These are phyloP conservation scores for Penicillium pancosmium DNA, from an alignment of 495 filamentous ascomycete species.

Conservation along the genomic window DNA sequence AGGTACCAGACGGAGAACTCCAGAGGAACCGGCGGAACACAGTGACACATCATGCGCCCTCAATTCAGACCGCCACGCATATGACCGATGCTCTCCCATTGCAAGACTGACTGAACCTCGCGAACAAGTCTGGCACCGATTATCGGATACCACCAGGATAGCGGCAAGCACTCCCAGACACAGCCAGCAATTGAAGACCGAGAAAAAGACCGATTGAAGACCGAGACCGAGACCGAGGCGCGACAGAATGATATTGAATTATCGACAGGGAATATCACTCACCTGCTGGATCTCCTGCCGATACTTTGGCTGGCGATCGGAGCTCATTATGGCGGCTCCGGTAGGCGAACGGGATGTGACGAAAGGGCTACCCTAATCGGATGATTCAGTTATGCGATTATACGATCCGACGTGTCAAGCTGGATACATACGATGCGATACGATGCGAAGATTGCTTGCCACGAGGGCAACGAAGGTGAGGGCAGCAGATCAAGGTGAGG, in stretches of 20 bases:
- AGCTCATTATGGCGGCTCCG: constrained; percentile 27
- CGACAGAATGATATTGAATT: background rate
- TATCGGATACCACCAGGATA: too few relatives aligned
- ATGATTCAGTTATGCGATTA: background rate
- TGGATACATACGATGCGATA: too few relatives aligned
- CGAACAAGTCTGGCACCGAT: too few relatives aligned
- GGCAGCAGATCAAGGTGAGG: background rate
- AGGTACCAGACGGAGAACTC: too few relatives aligned
- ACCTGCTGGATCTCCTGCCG: constrained; percentile 95
- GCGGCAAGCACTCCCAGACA: too few relatives aligned
- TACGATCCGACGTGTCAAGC: background rate
- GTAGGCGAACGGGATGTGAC: background rate
- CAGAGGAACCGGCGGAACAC: too few relatives aligned
- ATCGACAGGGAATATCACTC: constrained; percentile 25
- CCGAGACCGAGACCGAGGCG: constrained; percentile 3
- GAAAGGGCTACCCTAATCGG: background rate
- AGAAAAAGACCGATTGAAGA: background rate
- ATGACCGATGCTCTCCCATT: too few relatives aligned
- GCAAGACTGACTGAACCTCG: too few relatives aligned
- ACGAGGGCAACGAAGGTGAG: background rate
- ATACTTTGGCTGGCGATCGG: constrained; percentile 75
- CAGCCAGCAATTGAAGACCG: background rate
- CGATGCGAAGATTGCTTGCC: background rate
- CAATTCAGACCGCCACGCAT: too few relatives aligned
- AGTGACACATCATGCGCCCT: too few relatives aligned